A percentile compares a stretch with the other conserved stretches of the same genome.
phyloP scores from a whole-genome alignment of 1,284 basidiomycete genomes.

The Anthracocystis panici-leucophaei region DNA sequence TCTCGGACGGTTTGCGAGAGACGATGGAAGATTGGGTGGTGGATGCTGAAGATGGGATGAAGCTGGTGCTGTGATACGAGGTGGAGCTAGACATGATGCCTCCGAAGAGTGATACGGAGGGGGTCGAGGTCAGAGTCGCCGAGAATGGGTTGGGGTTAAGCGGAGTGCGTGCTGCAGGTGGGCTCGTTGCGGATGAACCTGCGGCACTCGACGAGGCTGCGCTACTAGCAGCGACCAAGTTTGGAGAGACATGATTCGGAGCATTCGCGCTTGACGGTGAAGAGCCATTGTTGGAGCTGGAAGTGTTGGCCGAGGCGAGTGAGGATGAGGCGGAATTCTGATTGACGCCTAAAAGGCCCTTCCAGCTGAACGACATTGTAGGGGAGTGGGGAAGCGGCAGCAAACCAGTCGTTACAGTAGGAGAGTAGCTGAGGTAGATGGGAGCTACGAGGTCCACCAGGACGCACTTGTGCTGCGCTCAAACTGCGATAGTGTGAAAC shows the following conservation, averaged over 20 bases:
- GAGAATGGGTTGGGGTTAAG: constrained; percentile 40
- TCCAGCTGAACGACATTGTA: constrained; percentile 67
- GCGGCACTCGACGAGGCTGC: constrained; percentile 16
- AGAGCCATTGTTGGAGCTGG: constrained; percentile 15
- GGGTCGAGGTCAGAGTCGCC: constrained; percentile 7
- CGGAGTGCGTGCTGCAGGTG: constrained; percentile 18
- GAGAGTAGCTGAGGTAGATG: neutral
- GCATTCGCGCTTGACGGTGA: constrained; percentile 13
- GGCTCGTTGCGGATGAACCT: constrained; percentile 20
- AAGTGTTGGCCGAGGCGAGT: constrained; percentile 12
- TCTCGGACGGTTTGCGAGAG: constrained; percentile 34
- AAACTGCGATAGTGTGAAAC: neutral
- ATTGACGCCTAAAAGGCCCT: constrained; percentile 60
- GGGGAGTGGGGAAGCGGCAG: neutral
- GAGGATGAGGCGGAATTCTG: constrained; percentile 28
- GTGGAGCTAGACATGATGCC: constrained; percentile 30
- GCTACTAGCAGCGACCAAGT: constrained; percentile 7
- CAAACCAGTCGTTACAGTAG: neutral
- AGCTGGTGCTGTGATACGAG: constrained; percentile 44
- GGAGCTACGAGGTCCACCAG: neutral
- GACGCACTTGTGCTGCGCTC: neutral
- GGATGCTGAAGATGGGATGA: constrained; percentile 36
- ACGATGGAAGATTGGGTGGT: constrained; percentile 34
- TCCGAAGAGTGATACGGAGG: constrained; percentile 29
- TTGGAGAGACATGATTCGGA: constrained; percentile 5